These are phyloP conservation scores for Carex myosuroides DNA, from an alignment of 176 grass and related monocot genomes.

Conservation along the genomic window DNA sequence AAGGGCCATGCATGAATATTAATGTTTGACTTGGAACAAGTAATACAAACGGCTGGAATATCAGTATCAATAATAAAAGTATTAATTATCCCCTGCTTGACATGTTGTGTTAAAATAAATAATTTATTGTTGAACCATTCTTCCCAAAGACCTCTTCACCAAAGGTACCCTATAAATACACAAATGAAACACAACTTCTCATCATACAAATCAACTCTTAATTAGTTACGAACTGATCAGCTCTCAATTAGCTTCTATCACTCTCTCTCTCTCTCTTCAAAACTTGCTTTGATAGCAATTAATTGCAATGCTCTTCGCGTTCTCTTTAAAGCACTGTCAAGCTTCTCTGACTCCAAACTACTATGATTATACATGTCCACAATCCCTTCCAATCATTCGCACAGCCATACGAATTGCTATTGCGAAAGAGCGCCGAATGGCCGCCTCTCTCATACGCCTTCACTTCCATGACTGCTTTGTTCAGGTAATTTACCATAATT, in stretches of 20 bases:
- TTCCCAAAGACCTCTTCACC: too few relatives aligned
- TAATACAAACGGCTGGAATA: too few relatives aligned
- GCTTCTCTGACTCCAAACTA: constrained; percentile 4
- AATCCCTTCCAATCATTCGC: neutral
- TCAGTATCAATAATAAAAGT: too few relatives aligned
- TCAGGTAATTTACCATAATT: neutral
- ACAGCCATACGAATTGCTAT: neutral
- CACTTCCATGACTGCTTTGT: constrained; percentile 11
- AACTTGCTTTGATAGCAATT: neutral
- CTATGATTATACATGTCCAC: neutral
- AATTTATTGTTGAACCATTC: too few relatives aligned
- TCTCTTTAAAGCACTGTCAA: neutral
- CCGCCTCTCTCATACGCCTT: neutral
- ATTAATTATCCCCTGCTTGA: too few relatives aligned
- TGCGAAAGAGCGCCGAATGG: neutral
- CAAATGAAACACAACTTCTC: too few relatives aligned
- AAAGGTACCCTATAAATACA: too few relatives aligned
- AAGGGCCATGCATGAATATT: too few relatives aligned
- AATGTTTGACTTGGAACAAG: too few relatives aligned
- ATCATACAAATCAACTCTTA: neutral
- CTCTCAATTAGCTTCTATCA: neutral
- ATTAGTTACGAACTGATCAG: neutral
- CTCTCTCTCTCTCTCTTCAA: neutral
- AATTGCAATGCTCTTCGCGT: neutral
- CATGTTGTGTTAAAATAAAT: too few relatives aligned